Percentiles rank a stretch among this genome's conserved stretches.
phyloP scores from a whole-genome alignment of 192 early-diverging fungal species.

The Kickxella alabastrina region DNA sequence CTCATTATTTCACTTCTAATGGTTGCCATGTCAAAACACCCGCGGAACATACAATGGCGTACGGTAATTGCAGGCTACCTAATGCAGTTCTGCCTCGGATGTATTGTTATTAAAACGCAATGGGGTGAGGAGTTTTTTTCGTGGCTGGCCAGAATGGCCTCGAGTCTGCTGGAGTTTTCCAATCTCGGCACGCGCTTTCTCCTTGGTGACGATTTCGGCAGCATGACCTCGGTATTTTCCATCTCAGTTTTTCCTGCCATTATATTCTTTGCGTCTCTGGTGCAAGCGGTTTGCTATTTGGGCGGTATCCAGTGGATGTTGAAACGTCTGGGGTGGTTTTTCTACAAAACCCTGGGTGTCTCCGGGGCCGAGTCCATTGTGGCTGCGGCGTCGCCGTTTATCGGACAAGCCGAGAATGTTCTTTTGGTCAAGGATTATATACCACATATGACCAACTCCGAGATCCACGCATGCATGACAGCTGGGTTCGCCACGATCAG shows the following conservation, averaged over 20 bases:
- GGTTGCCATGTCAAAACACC: constrained; percentile 58
- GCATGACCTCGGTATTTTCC: constrained; percentile 55
- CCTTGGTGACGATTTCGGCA: constrained; percentile 54
- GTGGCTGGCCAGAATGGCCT: constrained; percentile 58
- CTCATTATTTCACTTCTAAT: constrained; percentile 53
- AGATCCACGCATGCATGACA: constrained; percentile 82
- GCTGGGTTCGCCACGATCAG: constrained; percentile 90
- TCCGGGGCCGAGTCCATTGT: constrained; percentile 83
- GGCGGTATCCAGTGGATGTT: constrained; percentile 82
- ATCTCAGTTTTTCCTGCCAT: constrained; percentile 75
- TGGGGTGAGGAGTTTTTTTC: constrained; percentile 72
- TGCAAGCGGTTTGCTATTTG: constrained; percentile 79
- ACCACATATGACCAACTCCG: constrained; percentile 76
- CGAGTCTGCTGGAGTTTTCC: constrained; percentile 64
- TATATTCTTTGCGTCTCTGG: constrained; percentile 84
- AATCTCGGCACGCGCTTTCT: constrained; percentile 67
- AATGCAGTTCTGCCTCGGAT: constrained; percentile 73
- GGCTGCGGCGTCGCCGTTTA: constrained; percentile 79
- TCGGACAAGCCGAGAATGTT: constrained; percentile 79
- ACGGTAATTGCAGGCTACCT: constrained; percentile 67
- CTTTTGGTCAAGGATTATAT: constrained; percentile 79
- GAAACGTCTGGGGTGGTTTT: constrained; percentile 56
- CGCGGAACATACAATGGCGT: constrained; percentile 66
- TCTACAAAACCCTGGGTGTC: constrained; percentile 65
- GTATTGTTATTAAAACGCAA: constrained; percentile 70